A percentile compares a stretch with the other conserved stretches of the same genome.
These are phyloP conservation scores for Phlebiopsis flavidoalba DNA, from an alignment of 768 basidiomycete species.

Conservation along the genomic window DNA sequence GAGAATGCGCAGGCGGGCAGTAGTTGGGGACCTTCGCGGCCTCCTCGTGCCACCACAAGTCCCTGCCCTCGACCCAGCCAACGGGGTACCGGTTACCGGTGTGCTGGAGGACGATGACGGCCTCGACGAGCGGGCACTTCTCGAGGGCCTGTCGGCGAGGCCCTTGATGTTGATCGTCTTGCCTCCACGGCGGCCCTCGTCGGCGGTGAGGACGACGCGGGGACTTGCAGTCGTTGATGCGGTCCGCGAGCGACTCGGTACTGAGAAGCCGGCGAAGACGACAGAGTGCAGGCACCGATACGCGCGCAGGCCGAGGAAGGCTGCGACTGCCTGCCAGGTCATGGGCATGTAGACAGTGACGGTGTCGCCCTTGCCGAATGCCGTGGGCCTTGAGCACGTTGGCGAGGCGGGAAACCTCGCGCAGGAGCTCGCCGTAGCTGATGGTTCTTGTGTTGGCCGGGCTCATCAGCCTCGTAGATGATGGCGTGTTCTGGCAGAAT, in stretches of 20 bases:
- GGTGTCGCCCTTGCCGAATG: slow-evolving; percentile 92
- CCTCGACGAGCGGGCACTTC: slow-evolving; percentile 79
- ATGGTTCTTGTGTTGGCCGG: slow-evolving; percentile 71
- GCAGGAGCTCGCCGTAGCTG: slow-evolving; percentile 80
- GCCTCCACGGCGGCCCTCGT: slow-evolving; percentile 92
- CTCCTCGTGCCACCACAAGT: slow-evolving; percentile 98
- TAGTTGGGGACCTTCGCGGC: slow-evolving; percentile 78
- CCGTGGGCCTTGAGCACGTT: slow-evolving; percentile 89
- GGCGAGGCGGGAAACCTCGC: slow-evolving; percentile 83
- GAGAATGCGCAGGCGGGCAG: slow-evolving; percentile 73
- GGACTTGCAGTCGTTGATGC: slow-evolving; percentile 88
- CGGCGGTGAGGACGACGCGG: slow-evolving; percentile 90
- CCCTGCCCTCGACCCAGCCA: slow-evolving; percentile 79
- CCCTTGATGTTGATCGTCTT: slow-evolving; percentile 91
- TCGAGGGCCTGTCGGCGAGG: slow-evolving; percentile 89
- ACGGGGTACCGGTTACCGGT: slow-evolving; percentile 84
- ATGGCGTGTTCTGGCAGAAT: slow-evolving; percentile 71
- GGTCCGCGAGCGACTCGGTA: slow-evolving; percentile 92
- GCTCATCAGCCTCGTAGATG: slow-evolving; percentile 98
- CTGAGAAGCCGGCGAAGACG: slow-evolving; percentile 95
- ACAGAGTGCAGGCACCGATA: slow-evolving; percentile 97
- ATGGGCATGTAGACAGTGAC: slow-evolving; percentile 89
- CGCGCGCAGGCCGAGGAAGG: slow-evolving; percentile 98
- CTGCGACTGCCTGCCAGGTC: slow-evolving; percentile 94
- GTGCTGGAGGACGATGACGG: slow-evolving; percentile 84